Evolutionary conservation across 257 asterid species (phyloP), one percentile per base, ranked within the genome.

Genomic region (Paraleonurus japonicus): DNA sequence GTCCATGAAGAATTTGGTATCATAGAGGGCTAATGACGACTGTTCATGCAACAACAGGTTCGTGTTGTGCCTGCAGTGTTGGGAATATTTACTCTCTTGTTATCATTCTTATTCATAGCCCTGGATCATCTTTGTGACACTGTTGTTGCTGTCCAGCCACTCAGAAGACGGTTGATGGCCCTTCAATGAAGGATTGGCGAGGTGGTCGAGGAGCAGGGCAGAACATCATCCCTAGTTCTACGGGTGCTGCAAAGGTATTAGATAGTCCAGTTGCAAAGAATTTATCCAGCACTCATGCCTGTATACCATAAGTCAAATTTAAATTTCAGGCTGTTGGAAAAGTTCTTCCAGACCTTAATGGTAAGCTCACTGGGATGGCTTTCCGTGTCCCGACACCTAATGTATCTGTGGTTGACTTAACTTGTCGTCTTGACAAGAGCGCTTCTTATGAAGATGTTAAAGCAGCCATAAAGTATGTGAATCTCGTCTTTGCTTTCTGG

Each of bases 161-260:
- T 26, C 98, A 95, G 76, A 89, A 95, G 90, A 88, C 99, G 27
- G 99, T 95, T 53, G 99, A 95, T 75, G 99, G 99, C 26, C 98
- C 98, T 76, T 95, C 99, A 28, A 89, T 74, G 99, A 95, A 95
- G 83, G 99, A 95, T 76, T 95, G 99, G 99, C 74, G 98, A 13
- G 99, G 99, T 71, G 99, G 99, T 67, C 98, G 99, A 58, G 99
- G 99, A 79, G 99, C 98, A 59, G 92, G 86, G 22, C 99, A 95
- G 79, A 95, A 95, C 79, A 95, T 95, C 80, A 95, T 95, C 70
- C 99, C 99, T 47, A 95, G 99, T 77, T 95, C 99, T 48, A 95
- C 98, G 79, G 99, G 99, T 74, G 99, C 99, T 79, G 99, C 99
- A 59, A 95, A 95, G 99, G 99, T 89, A 80, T 60, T 62, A 7